Conservation (phyloP, 768 basidiomycete genomes). For the Lactarius akahatsu region DNA sequence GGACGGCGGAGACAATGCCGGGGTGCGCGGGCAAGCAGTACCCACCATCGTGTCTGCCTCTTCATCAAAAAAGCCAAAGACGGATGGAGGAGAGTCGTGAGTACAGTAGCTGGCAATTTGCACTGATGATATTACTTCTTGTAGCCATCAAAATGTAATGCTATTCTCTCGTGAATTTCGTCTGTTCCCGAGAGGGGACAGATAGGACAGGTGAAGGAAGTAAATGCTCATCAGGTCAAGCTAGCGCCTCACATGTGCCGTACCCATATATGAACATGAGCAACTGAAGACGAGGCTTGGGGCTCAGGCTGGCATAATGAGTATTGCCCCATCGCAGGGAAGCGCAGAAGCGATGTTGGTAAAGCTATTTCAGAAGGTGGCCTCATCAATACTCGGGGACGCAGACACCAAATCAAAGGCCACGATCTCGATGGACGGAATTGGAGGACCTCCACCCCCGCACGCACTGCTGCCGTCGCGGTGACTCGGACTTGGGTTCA, state of each 20-base stretch:
- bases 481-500: background rate
- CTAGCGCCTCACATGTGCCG: background rate
- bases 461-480: background rate
- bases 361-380: background rate
- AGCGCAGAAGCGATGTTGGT: background rate
- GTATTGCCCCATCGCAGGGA: background rate
- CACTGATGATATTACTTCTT: slow-evolving; percentile 10
- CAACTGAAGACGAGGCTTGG: background rate
- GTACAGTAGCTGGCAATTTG: slow-evolving; percentile 1
- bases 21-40: slow-evolving; percentile 59
- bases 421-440: background rate
- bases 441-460: background rate
- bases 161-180: slow-evolving; percentile 11
- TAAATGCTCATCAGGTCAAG: background rate
- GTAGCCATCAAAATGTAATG: slow-evolving; percentile 18
- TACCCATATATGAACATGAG: background rate
- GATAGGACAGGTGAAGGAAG: background rate
- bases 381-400: background rate
- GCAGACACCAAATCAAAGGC: background rate
- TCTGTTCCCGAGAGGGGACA: background rate
- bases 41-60: slow-evolving; percentile 42
- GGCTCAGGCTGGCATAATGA: background rate
- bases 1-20: slow-evolving; percentile 70
- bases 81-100: slow-evolving; percentile 34
- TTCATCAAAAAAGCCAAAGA: slow-evolving; percentile 44